Evolutionary conservation across 768 basidiomycete species (phyloP).

Genomic region (Suillus alpinus): DNA sequence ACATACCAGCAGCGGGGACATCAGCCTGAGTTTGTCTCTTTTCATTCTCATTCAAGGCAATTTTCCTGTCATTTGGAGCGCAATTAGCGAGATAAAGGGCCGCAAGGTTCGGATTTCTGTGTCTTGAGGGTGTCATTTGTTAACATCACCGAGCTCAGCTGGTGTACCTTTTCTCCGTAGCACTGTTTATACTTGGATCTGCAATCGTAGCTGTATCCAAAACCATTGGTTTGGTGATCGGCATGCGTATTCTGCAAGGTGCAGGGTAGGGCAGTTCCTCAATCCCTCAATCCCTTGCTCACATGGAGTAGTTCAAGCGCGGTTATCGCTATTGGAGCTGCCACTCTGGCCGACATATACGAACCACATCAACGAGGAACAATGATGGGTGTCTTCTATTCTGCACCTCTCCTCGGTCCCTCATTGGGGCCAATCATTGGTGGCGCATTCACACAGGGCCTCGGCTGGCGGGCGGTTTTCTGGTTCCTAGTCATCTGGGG

Average conservation of each 20-base stretch:
- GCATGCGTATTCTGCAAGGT: conserved; percentile 65
- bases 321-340: conserved; percentile 71
- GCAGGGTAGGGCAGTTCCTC: conserved; percentile 41
- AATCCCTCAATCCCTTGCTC: neutral
- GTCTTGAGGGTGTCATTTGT: neutral
- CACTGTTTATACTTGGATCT: conserved; percentile 54
- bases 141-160: conserved; percentile 29
- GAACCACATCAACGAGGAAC: conserved; percentile 77
- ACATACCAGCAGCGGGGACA: conserved; percentile 55
- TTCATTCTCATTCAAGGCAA: conserved; percentile 72
- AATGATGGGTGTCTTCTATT: conserved; percentile 82
- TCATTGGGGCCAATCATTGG: conserved; percentile 69
- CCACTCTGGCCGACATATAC: conserved; percentile 77
- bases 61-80: conserved; percentile 66
- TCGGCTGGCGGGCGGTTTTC: conserved; percentile 82
- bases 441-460: conserved; percentile 60
- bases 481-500: conserved; percentile 74
- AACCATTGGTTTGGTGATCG: conserved; percentile 59
- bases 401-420: conserved; percentile 72
- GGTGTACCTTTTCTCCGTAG: conserved; percentile 54
- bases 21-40: conserved; percentile 66
- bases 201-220: conserved; percentile 56
- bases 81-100: conserved; percentile 74
- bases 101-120: conserved; percentile 47
- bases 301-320: conserved; percentile 51